Percentiles rank a stretch among this genome's conserved stretches.
These are phyloP conservation scores for Metschnikowia peoriensis DNA, from an alignment of 805 yeast species.

Conservation along the genomic window DNA sequence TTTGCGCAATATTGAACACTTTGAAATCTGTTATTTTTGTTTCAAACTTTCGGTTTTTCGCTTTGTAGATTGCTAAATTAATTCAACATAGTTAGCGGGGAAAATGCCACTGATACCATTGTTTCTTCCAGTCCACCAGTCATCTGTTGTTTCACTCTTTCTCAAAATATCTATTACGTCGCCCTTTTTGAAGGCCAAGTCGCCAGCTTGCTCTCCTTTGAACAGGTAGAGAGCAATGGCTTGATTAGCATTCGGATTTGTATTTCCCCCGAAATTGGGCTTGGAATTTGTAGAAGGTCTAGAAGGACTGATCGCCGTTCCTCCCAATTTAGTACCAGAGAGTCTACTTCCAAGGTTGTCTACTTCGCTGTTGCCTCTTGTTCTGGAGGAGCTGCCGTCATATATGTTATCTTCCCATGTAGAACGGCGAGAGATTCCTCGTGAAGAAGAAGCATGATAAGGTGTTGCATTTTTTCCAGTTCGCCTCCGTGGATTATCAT, in stretches of 20 bases:
- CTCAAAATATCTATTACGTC: slow-evolving; percentile 86
- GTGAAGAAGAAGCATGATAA: slow-evolving; percentile 10
- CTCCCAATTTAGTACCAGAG: slow-evolving; percentile 29
- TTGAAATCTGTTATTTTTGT: neutral
- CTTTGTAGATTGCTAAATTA: slow-evolving; percentile 38
- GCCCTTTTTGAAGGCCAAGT: slow-evolving; percentile 89
- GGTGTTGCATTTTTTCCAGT: slow-evolving; percentile 20
- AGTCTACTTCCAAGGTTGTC: slow-evolving; percentile 35
- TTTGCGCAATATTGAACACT: too few species aligned
- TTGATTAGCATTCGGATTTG: slow-evolving; percentile 53
- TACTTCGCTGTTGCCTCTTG: slow-evolving; percentile 31
- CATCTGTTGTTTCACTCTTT: slow-evolving; percentile 84
- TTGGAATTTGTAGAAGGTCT: slow-evolving; percentile 41
- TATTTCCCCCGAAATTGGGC: slow-evolving; percentile 38
- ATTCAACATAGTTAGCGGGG: slow-evolving; percentile 95
- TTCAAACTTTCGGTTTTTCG: neutral
- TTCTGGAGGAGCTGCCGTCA: slow-evolving; percentile 43
- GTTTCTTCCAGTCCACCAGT: slow-evolving; percentile 97
- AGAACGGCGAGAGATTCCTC: slow-evolving; percentile 29
- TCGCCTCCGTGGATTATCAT: slow-evolving; percentile 27
- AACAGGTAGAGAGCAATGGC: slow-evolving; percentile 89
- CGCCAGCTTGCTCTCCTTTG: slow-evolving; percentile 92
- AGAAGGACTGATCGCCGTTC: slow-evolving; percentile 25
- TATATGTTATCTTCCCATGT: slow-evolving; percentile 88
- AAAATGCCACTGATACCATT: slow-evolving; percentile 87